Conservation (phyloP, 1,284 basidiomycete genomes). For the Heliocybe sulcata region DNA sequence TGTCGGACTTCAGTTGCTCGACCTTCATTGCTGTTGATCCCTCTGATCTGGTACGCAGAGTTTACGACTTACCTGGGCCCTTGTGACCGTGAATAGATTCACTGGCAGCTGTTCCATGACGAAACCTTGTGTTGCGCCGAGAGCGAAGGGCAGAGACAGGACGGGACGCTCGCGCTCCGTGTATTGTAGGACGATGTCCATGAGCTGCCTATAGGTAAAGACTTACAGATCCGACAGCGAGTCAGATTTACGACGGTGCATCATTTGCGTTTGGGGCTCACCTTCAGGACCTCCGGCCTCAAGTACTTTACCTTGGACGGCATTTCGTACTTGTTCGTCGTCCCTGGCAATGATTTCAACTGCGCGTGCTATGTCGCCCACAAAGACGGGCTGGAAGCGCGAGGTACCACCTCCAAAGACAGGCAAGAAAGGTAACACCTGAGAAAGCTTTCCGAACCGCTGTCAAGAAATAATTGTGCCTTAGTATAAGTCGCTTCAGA, state of each 20-base stretch:
- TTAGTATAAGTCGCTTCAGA: not conserved
- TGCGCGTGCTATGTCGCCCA: slow-evolving; percentile 52
- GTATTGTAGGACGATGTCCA: slow-evolving; percentile 52
- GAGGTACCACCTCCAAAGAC: slow-evolving; percentile 63
- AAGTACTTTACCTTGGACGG: slow-evolving; percentile 47
- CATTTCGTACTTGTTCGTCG: slow-evolving; percentile 28
- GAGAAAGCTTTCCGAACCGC: slow-evolving; percentile 55
- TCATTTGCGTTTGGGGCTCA: slow-evolving; percentile 19
- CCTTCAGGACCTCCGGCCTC: slow-evolving; percentile 67
- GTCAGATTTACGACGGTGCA: not conserved
- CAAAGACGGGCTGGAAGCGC: slow-evolving; percentile 67
- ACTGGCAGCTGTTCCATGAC: slow-evolving; percentile 55
- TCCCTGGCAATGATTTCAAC: slow-evolving; percentile 52
- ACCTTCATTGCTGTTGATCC: slow-evolving; percentile 29
- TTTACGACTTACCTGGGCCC: slow-evolving; percentile 44
- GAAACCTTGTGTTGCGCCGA: slow-evolving; percentile 55
- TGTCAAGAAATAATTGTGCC: slow-evolving; percentile 23
- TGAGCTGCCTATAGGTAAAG: slow-evolving; percentile 57
- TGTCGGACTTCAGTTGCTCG: slow-evolving; percentile 52
- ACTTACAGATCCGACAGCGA: slow-evolving; percentile 28
- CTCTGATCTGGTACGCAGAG: not conserved
- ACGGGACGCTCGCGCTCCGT: slow-evolving; percentile 45
- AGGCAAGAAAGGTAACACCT: slow-evolving; percentile 58
- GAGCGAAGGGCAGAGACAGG: slow-evolving; percentile 50
- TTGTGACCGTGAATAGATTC: slow-evolving; percentile 62